Conservation (phyloP, 805 yeast species). For the Candida montana region DNA sequence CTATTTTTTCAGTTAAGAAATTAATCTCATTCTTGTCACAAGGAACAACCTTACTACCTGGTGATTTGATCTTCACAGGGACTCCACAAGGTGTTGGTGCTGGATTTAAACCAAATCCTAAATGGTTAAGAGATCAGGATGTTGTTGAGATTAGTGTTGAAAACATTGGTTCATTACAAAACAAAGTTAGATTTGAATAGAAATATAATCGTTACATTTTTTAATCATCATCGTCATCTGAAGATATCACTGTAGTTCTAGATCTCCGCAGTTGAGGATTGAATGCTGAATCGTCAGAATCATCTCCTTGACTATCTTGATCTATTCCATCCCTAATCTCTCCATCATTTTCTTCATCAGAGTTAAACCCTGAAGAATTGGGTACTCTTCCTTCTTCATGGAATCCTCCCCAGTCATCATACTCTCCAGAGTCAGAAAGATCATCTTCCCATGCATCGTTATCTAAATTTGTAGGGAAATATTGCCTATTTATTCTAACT, state of each 20-base stretch:
- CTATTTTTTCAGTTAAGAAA: constrained; percentile 41
- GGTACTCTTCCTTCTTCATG: neutral
- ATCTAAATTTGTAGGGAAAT: constrained; percentile 3
- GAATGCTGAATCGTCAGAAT: neutral
- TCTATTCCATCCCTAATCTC: too few relatives aligned
- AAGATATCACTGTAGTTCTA: neutral
- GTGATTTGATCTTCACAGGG: constrained; percentile 50
- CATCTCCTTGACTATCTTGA: neutral
- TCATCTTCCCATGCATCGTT: constrained; percentile 4
- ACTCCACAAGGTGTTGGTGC: constrained; percentile 52
- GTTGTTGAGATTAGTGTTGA: constrained; percentile 36
- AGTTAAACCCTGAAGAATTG: too few relatives aligned
- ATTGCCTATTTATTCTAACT: constrained; percentile 6
- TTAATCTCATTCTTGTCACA: constrained; percentile 42
- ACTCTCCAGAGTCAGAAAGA: neutral
- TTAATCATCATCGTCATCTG: constrained; percentile 3
- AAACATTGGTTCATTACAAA: constrained; percentile 37
- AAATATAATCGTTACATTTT: too few relatives aligned
- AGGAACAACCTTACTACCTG: constrained; percentile 47
- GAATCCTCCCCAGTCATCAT: constrained; percentile 12
- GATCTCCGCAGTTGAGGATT: neutral
- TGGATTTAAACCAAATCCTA: constrained; percentile 34
- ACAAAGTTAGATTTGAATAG: constrained; percentile 30
- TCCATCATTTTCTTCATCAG: neutral
- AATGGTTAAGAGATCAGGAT: constrained; percentile 41